Percentiles rank a stretch among this genome's conserved stretches.
These are phyloP conservation scores for Geotrichum reessii DNA, from an alignment of 1,139 yeast genomes.

Conservation along the genomic window DNA sequence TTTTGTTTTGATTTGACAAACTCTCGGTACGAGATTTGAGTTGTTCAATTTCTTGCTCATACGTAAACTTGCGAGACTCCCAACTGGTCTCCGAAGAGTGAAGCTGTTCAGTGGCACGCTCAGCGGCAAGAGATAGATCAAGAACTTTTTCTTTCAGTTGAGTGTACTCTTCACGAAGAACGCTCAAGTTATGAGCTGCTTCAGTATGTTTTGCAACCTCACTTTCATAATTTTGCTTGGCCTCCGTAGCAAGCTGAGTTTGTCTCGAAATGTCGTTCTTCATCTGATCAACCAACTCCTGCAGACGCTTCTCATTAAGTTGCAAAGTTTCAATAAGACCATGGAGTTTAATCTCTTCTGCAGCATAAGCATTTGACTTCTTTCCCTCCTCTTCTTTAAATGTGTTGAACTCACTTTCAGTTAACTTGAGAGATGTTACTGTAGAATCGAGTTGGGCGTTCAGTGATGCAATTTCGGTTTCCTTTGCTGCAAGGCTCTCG, in stretches of 20 bases:
- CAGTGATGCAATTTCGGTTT: slow-evolving; percentile 38
- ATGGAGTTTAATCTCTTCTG: slow-evolving; percentile 38
- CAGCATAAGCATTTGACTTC: slow-evolving; percentile 28
- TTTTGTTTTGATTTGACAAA: slow-evolving; percentile 57
- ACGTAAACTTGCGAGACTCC: slow-evolving; percentile 40
- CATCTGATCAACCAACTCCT: slow-evolving; percentile 25
- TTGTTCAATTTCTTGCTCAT: slow-evolving; percentile 51
- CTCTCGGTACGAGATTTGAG: slow-evolving; percentile 49
- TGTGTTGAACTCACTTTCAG: slow-evolving; percentile 19
- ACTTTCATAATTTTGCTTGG: slow-evolving; percentile 52
- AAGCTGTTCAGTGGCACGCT: slow-evolving; percentile 34
- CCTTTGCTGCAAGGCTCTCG: slow-evolving; percentile 38
- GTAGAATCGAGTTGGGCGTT: slow-evolving; percentile 36
- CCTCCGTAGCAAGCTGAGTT: slow-evolving; percentile 45
- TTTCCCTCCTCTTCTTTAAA: slow-evolving; percentile 26
- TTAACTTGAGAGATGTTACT: slow-evolving; percentile 29
- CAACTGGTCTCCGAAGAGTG: slow-evolving; percentile 41
- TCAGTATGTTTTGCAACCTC: slow-evolving; percentile 55
- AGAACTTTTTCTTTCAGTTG: slow-evolving; percentile 39
- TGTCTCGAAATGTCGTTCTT: slow-evolving; percentile 50
- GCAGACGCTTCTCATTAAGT: slow-evolving; percentile 36
- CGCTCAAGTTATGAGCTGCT: slow-evolving; percentile 44
- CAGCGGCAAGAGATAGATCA: slow-evolving; percentile 36
- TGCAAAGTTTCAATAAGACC: slow-evolving; percentile 43
- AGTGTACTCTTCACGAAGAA: slow-evolving; percentile 43